A percentile compares a stretch with the other conserved stretches of the same genome.
These are phyloP conservation scores for Eudorina sp. DNA, from an alignment of 139 green algal species.

Conservation along the genomic window DNA sequence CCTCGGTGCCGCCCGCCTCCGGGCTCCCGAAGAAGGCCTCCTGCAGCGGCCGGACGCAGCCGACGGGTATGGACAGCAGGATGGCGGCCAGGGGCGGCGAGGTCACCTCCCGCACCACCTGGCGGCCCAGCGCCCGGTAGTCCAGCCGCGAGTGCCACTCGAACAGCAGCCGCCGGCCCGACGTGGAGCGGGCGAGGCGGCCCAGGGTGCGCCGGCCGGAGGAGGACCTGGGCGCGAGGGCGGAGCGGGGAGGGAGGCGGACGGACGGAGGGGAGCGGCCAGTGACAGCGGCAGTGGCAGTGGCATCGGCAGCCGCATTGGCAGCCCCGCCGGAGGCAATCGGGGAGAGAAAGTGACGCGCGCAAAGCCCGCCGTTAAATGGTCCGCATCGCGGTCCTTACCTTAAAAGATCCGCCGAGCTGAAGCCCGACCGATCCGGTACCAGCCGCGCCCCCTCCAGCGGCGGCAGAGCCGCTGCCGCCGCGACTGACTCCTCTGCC, in stretches of 20 bases:
- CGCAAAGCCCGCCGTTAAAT: too few relatives aligned
- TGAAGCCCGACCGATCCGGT: background rate
- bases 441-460: background rate
- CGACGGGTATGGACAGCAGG: slow-evolving; percentile 50
- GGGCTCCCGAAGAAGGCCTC: slow-evolving; percentile 53
- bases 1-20: background rate
- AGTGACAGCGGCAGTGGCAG: background rate
- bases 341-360: too few relatives aligned
- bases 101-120: slow-evolving; percentile 18
- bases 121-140: background rate
- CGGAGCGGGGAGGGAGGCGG: background rate
- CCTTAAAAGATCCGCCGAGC: background rate
- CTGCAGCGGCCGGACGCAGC: slow-evolving; percentile 59
- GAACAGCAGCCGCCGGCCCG: background rate
- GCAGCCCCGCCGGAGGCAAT: too few relatives aligned
- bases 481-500: too few relatives aligned
- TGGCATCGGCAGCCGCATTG: background rate
- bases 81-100: slow-evolving; percentile 54
- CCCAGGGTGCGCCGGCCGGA: background rate
- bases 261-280: background rate
- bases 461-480: background rate
- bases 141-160: background rate
- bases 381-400: too few relatives aligned
- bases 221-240: background rate
- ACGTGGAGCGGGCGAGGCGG: background rate